phyloP scores from a whole-genome alignment of 2,329 filamentous ascomycete species.

The Aureobasidium uvarum region DNA sequence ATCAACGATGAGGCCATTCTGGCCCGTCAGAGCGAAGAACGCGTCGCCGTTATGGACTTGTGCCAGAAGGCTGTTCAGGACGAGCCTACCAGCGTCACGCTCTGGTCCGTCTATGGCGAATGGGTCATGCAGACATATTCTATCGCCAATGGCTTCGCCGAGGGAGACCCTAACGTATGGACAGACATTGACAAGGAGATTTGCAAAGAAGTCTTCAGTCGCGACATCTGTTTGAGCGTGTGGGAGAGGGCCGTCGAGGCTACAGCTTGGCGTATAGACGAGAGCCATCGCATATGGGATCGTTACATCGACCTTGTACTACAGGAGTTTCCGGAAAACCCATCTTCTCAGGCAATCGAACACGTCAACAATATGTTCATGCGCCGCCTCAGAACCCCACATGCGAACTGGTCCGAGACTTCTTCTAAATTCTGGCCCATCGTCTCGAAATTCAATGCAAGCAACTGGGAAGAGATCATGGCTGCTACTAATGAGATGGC shows the following conservation, averaged over 20 bases:
- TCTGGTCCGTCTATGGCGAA: slow-evolving; percentile 77
- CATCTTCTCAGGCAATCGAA: slow-evolving; percentile 56
- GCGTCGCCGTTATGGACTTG: slow-evolving; percentile 67
- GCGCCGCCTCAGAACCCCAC: slow-evolving; percentile 68
- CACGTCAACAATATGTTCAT: slow-evolving; percentile 68
- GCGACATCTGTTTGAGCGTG: slow-evolving; percentile 63
- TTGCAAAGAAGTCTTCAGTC: slow-evolving; percentile 69
- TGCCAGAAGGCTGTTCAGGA: slow-evolving; percentile 68
- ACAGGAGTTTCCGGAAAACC: slow-evolving; percentile 62
- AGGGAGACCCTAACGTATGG: slow-evolving; percentile 44
- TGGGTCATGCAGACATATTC: slow-evolving; percentile 71
- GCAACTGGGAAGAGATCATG: slow-evolving; percentile 73
- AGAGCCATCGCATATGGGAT: slow-evolving; percentile 78
- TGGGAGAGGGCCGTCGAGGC: slow-evolving; percentile 71
- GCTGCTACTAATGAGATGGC: slow-evolving; percentile 63
- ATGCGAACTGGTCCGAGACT: slow-evolving; percentile 71
- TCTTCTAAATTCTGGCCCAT: slow-evolving; percentile 73
- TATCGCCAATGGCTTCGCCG: slow-evolving; percentile 60
- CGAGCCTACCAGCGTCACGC: slow-evolving; percentile 68
- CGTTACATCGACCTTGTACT: slow-evolving; percentile 71
- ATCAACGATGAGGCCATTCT: slow-evolving; percentile 67
- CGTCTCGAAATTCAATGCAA: slow-evolving; percentile 62
- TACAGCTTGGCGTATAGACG: slow-evolving; percentile 70
- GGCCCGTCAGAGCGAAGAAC: slow-evolving; percentile 62
- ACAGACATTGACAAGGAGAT: slow-evolving; percentile 66